These are phyloP conservation scores for Stereum hirsutum DNA, from an alignment of 1,284 basidiomycete species.

Conservation along the genomic window DNA sequence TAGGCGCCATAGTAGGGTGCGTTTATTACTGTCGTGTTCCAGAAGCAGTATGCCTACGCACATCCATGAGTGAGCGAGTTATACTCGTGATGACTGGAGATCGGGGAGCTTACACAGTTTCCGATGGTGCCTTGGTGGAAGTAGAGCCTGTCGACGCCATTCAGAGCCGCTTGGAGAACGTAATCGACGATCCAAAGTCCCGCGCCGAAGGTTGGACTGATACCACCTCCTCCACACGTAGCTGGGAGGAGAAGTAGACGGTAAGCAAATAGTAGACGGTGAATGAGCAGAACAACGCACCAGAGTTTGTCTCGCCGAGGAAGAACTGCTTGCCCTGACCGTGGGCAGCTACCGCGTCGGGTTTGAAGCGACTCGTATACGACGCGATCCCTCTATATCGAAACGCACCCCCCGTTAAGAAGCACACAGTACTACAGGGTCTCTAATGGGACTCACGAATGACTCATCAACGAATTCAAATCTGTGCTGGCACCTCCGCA, in stretches of 20 bases:
- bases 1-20: conserved; percentile 33
- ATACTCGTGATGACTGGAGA: neutral
- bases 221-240: conserved; percentile 36
- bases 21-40: conserved; percentile 23
- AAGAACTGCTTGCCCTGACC: conserved; percentile 27
- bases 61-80: neutral
- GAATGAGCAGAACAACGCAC: conserved; percentile 12
- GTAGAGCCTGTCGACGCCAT: conserved; percentile 30
- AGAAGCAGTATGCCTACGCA: conserved; percentile 31
- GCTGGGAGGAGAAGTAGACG: conserved; percentile 13
- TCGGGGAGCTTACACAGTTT: conserved; percentile 23
- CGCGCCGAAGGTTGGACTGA: conserved; percentile 34
- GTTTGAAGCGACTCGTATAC: conserved; percentile 25
- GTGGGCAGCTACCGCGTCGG: conserved; percentile 28
- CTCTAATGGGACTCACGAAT: conserved; percentile 23
- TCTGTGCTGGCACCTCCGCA: conserved; percentile 32
- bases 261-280: neutral
- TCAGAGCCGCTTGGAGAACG: conserved; percentile 30
- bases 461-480: conserved; percentile 29
- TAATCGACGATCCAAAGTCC: conserved; percentile 37
- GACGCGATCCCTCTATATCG: conserved; percentile 26
- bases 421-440: neutral
- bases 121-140: conserved; percentile 37
- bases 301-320: conserved; percentile 37
- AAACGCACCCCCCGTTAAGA: neutral